Conservation (phyloP, 257 asterid genomes). For the Eustoma russellianum region DNA sequence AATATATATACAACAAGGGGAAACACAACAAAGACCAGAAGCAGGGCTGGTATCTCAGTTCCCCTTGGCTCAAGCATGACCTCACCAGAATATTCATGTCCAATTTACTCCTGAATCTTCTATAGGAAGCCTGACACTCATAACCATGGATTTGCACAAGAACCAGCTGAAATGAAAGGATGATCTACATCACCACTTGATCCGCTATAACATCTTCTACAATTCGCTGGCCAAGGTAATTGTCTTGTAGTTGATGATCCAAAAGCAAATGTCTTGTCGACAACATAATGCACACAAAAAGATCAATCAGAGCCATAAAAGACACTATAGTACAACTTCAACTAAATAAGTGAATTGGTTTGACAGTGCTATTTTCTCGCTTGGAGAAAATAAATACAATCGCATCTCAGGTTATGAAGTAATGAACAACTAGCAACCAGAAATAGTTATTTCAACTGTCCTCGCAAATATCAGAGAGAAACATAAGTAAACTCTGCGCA, state of each 20-base stretch:
- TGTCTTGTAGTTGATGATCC: neutral
- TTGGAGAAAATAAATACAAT: neutral
- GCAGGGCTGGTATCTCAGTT: slow-evolving; percentile 54
- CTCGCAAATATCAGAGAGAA: neutral
- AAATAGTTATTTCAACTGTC: neutral
- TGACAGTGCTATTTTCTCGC: neutral
- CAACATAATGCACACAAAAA: no score
- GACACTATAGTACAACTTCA: neutral
- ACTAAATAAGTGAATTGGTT: neutral
- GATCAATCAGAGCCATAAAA: neutral
- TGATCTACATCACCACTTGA: slow-evolving; percentile 1
- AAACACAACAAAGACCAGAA: slow-evolving; percentile 63
- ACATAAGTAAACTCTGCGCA: no score
- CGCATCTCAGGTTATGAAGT: neutral
- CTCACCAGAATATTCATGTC: slow-evolving; percentile 61
- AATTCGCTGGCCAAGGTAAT: neutral
- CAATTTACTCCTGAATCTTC: slow-evolving; percentile 25
- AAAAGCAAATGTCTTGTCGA: neutral
- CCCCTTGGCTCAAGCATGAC: slow-evolving; percentile 83
- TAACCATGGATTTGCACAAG: slow-evolving; percentile 14
- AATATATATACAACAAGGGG: slow-evolving; percentile 62
- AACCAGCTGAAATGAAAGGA: neutral
- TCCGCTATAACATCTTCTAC: slow-evolving; percentile 2
- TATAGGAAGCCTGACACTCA: slow-evolving; percentile 22
- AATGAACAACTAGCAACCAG: neutral